Conservation (phyloP, 495 filamentous ascomycete genomes). For the Hyaloscypha hepaticicola region DNA sequence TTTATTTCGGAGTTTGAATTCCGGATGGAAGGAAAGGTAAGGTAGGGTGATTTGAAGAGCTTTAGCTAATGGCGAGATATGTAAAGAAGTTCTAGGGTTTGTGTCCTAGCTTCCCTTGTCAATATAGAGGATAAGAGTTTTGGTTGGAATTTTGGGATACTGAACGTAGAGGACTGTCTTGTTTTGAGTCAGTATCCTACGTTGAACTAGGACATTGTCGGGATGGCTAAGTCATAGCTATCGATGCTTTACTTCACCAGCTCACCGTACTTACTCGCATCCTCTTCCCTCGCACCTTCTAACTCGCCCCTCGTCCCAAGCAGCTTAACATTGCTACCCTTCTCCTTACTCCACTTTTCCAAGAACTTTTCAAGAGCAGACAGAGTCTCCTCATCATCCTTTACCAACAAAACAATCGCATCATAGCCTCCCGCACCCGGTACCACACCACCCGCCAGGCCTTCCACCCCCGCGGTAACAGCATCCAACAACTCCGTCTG, state of each 20-base stretch:
- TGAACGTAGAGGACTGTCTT: too few relatives aligned
- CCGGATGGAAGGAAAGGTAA: too few relatives aligned
- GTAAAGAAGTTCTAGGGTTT: too few relatives aligned
- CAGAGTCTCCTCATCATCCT: constrained; percentile 68
- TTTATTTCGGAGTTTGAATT: too few relatives aligned
- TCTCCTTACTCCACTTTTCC: constrained; percentile 61
- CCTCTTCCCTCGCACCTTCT: constrained; percentile 75
- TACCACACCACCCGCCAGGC: constrained; percentile 88
- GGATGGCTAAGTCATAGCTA: too few relatives aligned
- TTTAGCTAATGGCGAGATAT: too few relatives aligned
- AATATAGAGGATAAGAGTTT: too few relatives aligned
- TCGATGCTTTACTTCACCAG: not conserved
- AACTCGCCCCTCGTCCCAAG: constrained; percentile 84
- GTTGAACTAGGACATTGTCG: too few relatives aligned
- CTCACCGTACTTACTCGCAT: constrained; percentile 19
- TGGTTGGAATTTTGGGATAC: too few relatives aligned
- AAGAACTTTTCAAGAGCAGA: constrained; percentile 61
- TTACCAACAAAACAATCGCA: constrained; percentile 78
- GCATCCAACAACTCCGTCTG: constrained; percentile 85
- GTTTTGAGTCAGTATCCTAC: too few relatives aligned
- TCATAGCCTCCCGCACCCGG: constrained; percentile 95
- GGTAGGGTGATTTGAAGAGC: too few relatives aligned
- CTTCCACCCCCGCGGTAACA: constrained; percentile 55
- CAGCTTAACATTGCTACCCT: constrained; percentile 71
- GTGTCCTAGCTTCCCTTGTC: too few relatives aligned